phyloP scores from a whole-genome alignment of 176 grass and related monocot species.

The Lolium rigidum region DNA sequence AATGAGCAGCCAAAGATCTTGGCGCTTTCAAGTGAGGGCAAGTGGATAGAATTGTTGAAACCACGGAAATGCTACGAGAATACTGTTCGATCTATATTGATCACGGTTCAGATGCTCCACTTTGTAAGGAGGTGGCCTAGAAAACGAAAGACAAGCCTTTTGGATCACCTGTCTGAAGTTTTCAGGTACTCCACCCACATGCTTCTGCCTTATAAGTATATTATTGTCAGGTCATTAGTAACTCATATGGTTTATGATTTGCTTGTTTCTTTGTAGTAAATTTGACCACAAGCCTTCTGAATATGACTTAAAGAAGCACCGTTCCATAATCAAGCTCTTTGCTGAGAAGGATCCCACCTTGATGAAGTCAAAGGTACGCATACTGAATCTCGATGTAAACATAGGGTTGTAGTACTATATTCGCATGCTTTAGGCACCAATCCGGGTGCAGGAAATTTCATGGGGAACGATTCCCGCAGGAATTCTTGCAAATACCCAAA shows the following conservation, averaged over 20 bases:
- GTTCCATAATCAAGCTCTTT: constrained; percentile 57
- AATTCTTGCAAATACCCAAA: neutral
- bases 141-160: constrained; percentile 41
- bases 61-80: constrained; percentile 57
- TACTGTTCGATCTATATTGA: constrained; percentile 56
- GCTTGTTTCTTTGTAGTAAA: constrained; percentile 50
- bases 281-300: constrained; percentile 51
- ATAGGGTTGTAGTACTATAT: neutral
- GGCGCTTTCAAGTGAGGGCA: constrained; percentile 52
- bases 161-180: constrained; percentile 44
- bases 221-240: neutral
- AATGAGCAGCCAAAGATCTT: constrained; percentile 44
- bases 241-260: constrained; percentile 5
- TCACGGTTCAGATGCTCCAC: constrained; percentile 62
- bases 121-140: constrained; percentile 58
- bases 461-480: neutral
- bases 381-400: constrained; percentile 19
- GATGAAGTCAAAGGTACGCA: constrained; percentile 60
- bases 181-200: constrained; percentile 45
- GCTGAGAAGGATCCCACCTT: constrained; percentile 52
- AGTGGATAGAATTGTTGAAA: constrained; percentile 62
- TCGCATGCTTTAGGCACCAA: neutral
- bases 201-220: neutral
- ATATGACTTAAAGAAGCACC: constrained; percentile 62
- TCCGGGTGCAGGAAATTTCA: neutral